A percentile compares a stretch with the other conserved stretches of the same genome.
These are phyloP conservation scores for Triticum aestivum DNA, from an alignment of 176 grass and related monocot species.

Conservation along the genomic window DNA sequence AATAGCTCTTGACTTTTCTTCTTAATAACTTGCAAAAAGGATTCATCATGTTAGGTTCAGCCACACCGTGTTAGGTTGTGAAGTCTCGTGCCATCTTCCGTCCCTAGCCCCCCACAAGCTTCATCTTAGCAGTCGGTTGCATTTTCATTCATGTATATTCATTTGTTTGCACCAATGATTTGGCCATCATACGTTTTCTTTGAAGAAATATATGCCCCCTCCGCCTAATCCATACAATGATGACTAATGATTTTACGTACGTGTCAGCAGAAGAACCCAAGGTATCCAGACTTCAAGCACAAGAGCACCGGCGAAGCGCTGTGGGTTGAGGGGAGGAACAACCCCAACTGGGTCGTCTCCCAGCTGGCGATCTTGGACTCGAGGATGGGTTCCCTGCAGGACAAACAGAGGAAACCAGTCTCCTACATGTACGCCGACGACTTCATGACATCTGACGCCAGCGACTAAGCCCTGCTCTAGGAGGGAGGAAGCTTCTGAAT, in stretches of 20 bases:
- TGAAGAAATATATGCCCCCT: neutral
- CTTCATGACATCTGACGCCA: conserved; percentile 34
- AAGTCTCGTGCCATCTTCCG: neutral
- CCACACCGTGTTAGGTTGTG: neutral
- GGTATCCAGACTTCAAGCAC: conserved; percentile 72
- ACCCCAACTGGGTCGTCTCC: conserved; percentile 66
- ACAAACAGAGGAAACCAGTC: conserved; percentile 35
- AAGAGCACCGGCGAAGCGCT: conserved; percentile 71
- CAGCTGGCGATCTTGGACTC: conserved; percentile 76
- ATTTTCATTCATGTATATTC: neutral
- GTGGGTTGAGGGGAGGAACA: conserved; percentile 70
- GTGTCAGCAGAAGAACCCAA: conserved; percentile 62
- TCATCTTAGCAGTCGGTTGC: neutral
- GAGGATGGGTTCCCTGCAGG: conserved; percentile 56
- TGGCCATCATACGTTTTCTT: neutral
- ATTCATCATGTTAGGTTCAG: conserved; percentile 11
- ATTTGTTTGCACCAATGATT: conserved; percentile 25
- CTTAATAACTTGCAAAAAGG: neutral
- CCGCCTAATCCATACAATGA: neutral
- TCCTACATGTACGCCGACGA: conserved; percentile 62
- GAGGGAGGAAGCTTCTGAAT: neutral
- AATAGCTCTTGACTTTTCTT: neutral
- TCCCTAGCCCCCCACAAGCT: neutral
- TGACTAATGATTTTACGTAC: neutral
- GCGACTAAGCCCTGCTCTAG: neutral